These are phyloP conservation scores for Neurospora sp. DNA, from an alignment of 495 filamentous ascomycete species.

Conservation along the genomic window DNA sequence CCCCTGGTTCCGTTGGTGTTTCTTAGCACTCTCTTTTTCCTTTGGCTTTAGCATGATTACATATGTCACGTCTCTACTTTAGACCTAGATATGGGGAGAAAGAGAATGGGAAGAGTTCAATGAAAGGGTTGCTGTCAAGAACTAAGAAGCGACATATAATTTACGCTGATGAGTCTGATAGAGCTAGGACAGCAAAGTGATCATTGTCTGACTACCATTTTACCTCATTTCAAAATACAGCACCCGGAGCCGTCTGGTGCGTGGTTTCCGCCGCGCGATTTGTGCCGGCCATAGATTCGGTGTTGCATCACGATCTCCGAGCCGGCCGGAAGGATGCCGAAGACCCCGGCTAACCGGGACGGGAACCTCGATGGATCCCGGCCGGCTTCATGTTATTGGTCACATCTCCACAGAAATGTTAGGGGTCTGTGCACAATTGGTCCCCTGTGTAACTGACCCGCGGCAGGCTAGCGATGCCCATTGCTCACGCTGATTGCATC, in stretches of 20 bases:
- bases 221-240: too few relatives aligned
- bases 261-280: neutral
- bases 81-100: neutral
- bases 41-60: neutral
- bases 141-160: neutral
- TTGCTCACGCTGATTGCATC: constrained; percentile 15
- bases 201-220: neutral
- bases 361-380: neutral
- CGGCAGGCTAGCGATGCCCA: neutral
- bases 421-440: neutral
- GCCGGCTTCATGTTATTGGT: neutral
- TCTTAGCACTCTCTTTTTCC: neutral
- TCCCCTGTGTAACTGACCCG: neutral
- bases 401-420: neutral
- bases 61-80: neutral
- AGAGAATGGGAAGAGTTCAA: neutral
- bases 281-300: neutral
- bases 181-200: neutral
- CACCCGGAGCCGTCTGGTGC: too few relatives aligned
- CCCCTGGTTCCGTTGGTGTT: too few relatives aligned
- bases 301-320: neutral
- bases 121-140: neutral
- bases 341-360: neutral
- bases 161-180: neutral
- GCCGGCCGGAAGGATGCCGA: neutral